A percentile compares a stretch with the other conserved stretches of the same genome.
Evolutionary conservation across 768 basidiomycete genomes (phyloP).

Genomic region (Cytidiella melzeri): DNA sequence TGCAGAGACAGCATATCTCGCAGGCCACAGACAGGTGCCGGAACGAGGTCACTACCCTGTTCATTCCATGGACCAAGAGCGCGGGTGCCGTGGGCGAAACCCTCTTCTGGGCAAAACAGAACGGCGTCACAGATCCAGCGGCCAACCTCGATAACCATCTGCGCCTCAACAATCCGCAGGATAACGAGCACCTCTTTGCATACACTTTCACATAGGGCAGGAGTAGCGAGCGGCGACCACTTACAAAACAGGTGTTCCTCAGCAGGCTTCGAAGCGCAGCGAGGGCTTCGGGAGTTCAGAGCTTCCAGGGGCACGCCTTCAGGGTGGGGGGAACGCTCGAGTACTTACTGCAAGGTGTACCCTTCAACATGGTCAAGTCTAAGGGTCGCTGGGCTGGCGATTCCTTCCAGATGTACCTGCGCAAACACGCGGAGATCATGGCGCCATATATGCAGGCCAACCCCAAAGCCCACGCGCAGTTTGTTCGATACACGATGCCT

Average conservation of each 20-base stretch:
- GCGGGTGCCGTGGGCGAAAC: conserved; percentile 25
- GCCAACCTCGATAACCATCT: conserved; percentile 23
- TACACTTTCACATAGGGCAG: too few species aligned
- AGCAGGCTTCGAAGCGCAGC: conserved; percentile 15
- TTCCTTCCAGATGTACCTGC: too few species aligned
- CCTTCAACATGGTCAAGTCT: conserved; percentile 17
- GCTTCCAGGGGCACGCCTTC: conserved; percentile 5
- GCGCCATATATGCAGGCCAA: too few species aligned
- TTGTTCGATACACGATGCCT: too few species aligned
- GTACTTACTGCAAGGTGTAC: conserved; percentile 7
- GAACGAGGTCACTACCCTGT: conserved; percentile 21
- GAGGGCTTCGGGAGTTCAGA: too few species aligned
- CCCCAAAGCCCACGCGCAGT: too few species aligned
- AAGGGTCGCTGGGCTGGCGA: too few species aligned
- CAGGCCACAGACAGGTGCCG: conserved; percentile 21
- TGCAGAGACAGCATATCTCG: conserved; percentile 22
- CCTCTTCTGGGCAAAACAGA: conserved; percentile 25
- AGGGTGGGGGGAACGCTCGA: conserved; percentile 12
- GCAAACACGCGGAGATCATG: too few species aligned
- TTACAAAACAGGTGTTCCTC: conserved; percentile 17
- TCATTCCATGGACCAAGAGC: conserved; percentile 26
- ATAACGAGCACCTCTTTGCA: conserved; percentile 25
- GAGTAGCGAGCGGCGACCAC: too few species aligned
- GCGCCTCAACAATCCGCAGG: conserved; percentile 24
- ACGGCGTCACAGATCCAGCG: conserved; percentile 21